A percentile compares a stretch with the other conserved stretches of the same genome.
phyloP scores from a whole-genome alignment of 1,139 yeast genomes.

The Saccharomycopsis hybrid region DNA sequence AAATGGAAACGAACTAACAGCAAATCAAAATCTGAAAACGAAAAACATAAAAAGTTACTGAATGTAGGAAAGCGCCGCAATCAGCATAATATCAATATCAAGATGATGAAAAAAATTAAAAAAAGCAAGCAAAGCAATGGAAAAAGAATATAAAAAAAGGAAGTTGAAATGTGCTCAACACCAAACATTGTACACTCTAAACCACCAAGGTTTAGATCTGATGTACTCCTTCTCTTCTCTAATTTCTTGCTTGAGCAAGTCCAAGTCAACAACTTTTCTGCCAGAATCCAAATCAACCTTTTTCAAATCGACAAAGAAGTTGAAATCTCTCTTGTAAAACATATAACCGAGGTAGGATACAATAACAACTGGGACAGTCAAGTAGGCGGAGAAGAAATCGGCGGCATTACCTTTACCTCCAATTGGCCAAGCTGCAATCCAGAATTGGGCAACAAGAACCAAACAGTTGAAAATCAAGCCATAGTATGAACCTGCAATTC shows the following conservation, averaged over 20 bases:
- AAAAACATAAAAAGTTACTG: too few species aligned
- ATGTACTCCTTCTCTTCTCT: constrained; percentile 50
- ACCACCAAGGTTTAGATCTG: constrained; percentile 45
- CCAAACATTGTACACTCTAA: constrained; percentile 48
- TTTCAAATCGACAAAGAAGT: constrained; percentile 37
- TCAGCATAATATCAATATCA: too few species aligned
- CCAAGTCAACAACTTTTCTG: constrained; percentile 60
- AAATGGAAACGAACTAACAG: too few species aligned
- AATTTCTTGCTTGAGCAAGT: constrained; percentile 56
- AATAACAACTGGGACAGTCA: constrained; percentile 55
- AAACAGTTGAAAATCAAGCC: constrained; percentile 42
- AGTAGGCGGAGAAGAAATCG: constrained; percentile 52
- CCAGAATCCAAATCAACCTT: constrained; percentile 67
- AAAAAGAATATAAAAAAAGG: not conserved
- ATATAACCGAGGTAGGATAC: constrained; percentile 53
- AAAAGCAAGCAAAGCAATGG: too few species aligned
- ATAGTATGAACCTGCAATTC: constrained; percentile 46
- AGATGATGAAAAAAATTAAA: not conserved
- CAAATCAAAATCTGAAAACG: too few species aligned
- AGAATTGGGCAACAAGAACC: constrained; percentile 52
- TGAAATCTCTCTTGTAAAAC: constrained; percentile 48
- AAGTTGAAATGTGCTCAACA: constrained; percentile 31
- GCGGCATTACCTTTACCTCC: constrained; percentile 37
- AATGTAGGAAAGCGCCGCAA: too few species aligned
- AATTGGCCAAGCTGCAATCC: constrained; percentile 67